Evolutionary conservation across 495 filamentous ascomycete species (phyloP), one percentile per base, ranked within the genome.

Genomic region (Ascodesmis nigricans): DNA sequence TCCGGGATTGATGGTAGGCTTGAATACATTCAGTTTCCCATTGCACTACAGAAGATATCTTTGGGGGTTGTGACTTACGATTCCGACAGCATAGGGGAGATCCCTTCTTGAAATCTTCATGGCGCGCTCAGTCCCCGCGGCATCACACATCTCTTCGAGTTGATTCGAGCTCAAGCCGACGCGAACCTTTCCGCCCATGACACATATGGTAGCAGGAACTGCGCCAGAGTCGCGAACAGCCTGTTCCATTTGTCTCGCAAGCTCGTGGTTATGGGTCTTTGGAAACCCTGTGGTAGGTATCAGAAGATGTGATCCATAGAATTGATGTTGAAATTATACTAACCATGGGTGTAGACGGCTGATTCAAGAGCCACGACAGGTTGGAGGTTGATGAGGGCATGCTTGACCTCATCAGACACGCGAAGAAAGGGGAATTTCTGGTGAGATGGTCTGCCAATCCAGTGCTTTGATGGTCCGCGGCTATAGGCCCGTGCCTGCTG

Each of bases 321-420:
- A 20, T 30, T 10, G 4, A 24, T 16, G 10, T 19, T 4, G 4
- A 14, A 20, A 2, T 19, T 16, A 21, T 9, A 33, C 43, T 21
- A 57, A 77, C 73, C 72, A 54, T 79, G 74, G 10, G 74, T 79
- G 42, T 78, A 75, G 25, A 97, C 93, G 1, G 87, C 91, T 1
- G 78, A 74, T 54, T 97, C 87, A 6, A 97, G 63, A 21, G 87
- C 83, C 8, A 97, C 83, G 5, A 95, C 71, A 1, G 87, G 84
- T 27, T 65, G 67, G 29, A 71, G 68, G 13, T 66, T 61, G 11
- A 66, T 57, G 16, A 93, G 40, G 31, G 83, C 87, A 45, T 75
- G 68, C 25, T 59, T 62, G 9, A 97, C 72, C 51, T 95, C 83
- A 40, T 78, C 70, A 4, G 81, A 91, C 36, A 95, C 57, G 32